phyloP scores from a whole-genome alignment of 345 rosid genomes.

The Brassica juncea region DNA sequence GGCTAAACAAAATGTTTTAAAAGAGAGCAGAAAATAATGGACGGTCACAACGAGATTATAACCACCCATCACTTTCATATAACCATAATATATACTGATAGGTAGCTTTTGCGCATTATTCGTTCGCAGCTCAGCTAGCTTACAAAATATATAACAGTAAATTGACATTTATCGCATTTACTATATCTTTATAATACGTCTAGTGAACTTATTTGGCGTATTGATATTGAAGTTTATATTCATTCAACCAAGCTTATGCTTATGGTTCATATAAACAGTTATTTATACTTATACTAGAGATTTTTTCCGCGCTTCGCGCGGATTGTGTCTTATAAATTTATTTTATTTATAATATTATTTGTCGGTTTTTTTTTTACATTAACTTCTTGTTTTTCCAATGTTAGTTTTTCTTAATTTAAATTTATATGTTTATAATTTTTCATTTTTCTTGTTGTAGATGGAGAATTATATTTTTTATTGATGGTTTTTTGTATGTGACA shows the following conservation, averaged over 20 bases:
- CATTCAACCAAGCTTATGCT: not conserved
- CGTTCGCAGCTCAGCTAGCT: not conserved
- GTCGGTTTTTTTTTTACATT: too few relatives aligned
- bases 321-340: too few relatives aligned
- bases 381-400: too few relatives aligned
- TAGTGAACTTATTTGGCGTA: not conserved
- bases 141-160: not conserved
- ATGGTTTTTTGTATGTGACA: too few relatives aligned
- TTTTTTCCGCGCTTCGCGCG: too few relatives aligned
- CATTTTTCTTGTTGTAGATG: too few relatives aligned
- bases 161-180: slow-evolving; percentile 24
- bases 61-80: slow-evolving; percentile 34
- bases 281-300: not conserved
- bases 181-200: not conserved
- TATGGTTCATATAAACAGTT: not conserved
- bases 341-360: too few relatives aligned
- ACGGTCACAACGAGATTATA: slow-evolving; percentile 34
- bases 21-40: slow-evolving; percentile 1
- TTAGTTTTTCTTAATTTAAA: too few relatives aligned
- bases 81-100: slow-evolving; percentile 18
- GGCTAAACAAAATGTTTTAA: not conserved
- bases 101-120: slow-evolving; percentile 12
- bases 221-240: not conserved
- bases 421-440: too few relatives aligned
- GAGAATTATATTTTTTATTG: too few relatives aligned